Percentiles rank a stretch among this genome's conserved stretches.
Evolutionary conservation across 148 eudicot genomes (phyloP).

Genomic region (Rhododendron griersonianum): DNA sequence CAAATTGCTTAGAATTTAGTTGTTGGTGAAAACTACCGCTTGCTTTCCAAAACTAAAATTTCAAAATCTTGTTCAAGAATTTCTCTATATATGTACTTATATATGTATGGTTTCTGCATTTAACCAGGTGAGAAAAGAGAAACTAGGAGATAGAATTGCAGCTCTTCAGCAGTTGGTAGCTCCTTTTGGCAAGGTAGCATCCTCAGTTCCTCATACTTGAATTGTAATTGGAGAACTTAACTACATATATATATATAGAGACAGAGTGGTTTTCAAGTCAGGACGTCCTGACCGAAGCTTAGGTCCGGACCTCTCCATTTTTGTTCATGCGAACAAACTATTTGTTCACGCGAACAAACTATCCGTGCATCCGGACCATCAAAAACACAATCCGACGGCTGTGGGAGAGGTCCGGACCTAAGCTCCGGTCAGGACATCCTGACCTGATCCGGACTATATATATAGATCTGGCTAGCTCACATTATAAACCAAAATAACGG

Average conservation of each 20-base stretch:
- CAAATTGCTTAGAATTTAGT: background rate
- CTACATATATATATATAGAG: background rate
- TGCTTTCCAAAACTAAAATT: background rate
- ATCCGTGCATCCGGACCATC: too few species aligned
- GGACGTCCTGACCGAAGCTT: too few species aligned
- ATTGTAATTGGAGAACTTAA: background rate
- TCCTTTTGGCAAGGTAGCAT: constrained; percentile 89
- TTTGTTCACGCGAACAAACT: too few species aligned
- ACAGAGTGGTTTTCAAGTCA: too few species aligned
- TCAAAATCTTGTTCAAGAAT: background rate
- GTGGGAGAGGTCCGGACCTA: too few species aligned
- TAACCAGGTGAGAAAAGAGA: constrained; percentile 83
- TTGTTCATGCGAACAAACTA: too few species aligned
- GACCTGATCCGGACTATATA: too few species aligned
- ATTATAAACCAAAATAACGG: too few species aligned
- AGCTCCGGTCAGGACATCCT: too few species aligned
- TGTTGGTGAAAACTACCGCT: background rate
- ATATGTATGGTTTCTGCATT: background rate
- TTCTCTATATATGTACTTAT: background rate
- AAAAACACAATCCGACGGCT: too few species aligned
- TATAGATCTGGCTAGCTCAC: background rate
- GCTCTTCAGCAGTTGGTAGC: constrained; percentile 92
- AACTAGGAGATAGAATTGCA: constrained; percentile 85
- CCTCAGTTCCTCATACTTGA: background rate
- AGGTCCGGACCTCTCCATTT: too few species aligned